Evolutionary conservation across 441 rosid genomes (phyloP).

Genomic region (Eutrema salsugineum): DNA sequence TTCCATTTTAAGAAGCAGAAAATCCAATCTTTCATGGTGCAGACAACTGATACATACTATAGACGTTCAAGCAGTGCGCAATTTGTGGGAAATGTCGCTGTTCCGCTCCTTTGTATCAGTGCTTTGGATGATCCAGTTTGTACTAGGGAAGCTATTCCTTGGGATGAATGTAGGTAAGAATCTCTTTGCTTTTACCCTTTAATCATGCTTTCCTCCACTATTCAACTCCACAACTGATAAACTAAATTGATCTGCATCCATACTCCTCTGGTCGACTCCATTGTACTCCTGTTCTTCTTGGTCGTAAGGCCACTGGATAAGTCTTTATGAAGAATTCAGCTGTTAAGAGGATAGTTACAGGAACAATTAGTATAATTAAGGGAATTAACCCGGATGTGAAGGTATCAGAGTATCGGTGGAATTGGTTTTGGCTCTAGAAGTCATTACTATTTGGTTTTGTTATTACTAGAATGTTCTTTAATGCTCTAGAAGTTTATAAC

Average conservation of each 20-base stretch:
- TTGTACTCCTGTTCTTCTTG: neutral
- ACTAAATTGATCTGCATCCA: neutral
- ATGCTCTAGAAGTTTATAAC: neutral
- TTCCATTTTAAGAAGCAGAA: neutral
- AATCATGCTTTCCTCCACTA: neutral
- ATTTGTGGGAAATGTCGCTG: slow-evolving; percentile 56
- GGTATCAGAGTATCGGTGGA: neutral
- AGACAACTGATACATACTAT: slow-evolving; percentile 91
- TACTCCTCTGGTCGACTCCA: neutral
- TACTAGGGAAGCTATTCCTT: slow-evolving; percentile 89
- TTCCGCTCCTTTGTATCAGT: slow-evolving; percentile 84
- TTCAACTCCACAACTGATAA: neutral
- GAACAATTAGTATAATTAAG: neutral
- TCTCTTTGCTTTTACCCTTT: neutral
- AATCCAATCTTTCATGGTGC: slow-evolving; percentile 19
- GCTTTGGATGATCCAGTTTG: slow-evolving; percentile 91
- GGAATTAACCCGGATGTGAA: neutral
- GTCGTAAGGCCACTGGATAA: neutral
- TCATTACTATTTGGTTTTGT: neutral
- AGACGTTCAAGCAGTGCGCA: slow-evolving; percentile 69
- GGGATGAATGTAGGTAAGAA: slow-evolving; percentile 86
- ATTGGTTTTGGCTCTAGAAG: neutral
- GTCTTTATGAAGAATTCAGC: neutral
- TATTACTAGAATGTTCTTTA: neutral
- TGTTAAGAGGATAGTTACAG: neutral